A percentile compares a stretch with the other conserved stretches of the same genome.
phyloP scores from a whole-genome alignment of 2,329 filamentous ascomycete species.

The Metarhizium sp. region DNA sequence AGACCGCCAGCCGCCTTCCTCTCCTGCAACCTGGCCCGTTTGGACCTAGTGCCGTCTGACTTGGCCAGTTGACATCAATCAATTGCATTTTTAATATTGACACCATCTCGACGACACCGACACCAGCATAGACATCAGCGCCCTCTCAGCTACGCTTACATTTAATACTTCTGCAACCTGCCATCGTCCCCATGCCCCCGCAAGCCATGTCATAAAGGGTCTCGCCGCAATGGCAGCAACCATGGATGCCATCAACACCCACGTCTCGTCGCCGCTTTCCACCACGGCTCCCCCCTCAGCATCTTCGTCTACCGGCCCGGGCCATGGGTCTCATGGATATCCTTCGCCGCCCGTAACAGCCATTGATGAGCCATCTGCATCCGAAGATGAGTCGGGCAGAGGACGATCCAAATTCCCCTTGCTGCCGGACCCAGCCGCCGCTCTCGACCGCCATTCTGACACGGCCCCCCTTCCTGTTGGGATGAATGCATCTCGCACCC shows the following conservation, averaged over 20 bases:
- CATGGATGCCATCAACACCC: conserved; percentile 13
- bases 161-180: background rate
- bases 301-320: background rate
- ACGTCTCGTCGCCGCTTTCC: conserved; percentile 8
- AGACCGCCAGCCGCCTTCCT: no score
- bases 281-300: conserved; percentile 1
- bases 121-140: background rate
- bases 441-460: background rate
- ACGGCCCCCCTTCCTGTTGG: background rate
- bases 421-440: background rate
- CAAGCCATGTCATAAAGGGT: conserved; percentile 1
- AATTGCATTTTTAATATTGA: no score
- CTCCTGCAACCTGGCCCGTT: no score
- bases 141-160: background rate
- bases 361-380: conserved; percentile 22
- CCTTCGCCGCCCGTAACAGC: conserved; percentile 12
- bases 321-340: background rate
- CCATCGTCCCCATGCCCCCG: background rate
- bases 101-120: background rate
- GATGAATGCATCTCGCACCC: background rate
- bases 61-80: no score
- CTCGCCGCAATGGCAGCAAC: conserved; percentile 14
- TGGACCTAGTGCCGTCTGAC: no score
- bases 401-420: conserved; percentile 5
- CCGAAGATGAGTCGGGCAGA: conserved; percentile 15